These are phyloP conservation scores for Carallia pectinifolia DNA, from an alignment of 345 rosid genomes.

Conservation along the genomic window DNA sequence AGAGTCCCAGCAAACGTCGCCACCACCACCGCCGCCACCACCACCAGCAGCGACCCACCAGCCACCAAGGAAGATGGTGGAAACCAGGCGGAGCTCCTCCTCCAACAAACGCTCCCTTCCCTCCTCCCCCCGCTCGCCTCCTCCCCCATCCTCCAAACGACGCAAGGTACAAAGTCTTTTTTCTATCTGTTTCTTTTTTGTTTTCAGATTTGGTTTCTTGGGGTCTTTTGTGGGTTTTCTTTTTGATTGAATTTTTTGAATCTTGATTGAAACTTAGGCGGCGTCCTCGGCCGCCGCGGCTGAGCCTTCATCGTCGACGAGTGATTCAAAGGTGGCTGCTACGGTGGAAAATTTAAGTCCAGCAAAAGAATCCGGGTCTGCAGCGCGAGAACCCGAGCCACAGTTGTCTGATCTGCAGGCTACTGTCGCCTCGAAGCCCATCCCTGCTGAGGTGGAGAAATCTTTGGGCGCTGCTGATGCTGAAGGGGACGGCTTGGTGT, in stretches of 20 bases:
- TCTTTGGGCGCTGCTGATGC: slow-evolving; percentile 42
- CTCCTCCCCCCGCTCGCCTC: slow-evolving; percentile 49
- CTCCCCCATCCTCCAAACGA: slow-evolving; percentile 59
- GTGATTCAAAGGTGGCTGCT: slow-evolving; percentile 29
- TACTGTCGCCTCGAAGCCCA: slow-evolving; percentile 45
- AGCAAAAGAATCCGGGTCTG: slow-evolving; percentile 52
- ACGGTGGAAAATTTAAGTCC: slow-evolving; percentile 37
- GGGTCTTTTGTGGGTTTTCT: not conserved
- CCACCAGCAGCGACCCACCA: not conserved
- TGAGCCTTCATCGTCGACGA: slow-evolving; percentile 57
- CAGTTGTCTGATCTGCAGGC: slow-evolving; percentile 65
- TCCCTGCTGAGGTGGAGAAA: slow-evolving; percentile 36
- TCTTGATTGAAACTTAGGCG: slow-evolving; percentile 38
- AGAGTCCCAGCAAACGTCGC: too few relatives aligned
- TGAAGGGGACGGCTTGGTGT: slow-evolving; percentile 47
- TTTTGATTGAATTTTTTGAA: slow-evolving; percentile 27
- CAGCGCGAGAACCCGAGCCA: slow-evolving; percentile 53
- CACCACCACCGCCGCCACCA: not conserved
- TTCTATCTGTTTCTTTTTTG: not conserved
- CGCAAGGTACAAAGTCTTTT: slow-evolving; percentile 54
- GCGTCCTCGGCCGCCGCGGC: slow-evolving; percentile 23
- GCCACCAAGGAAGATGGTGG: slow-evolving; percentile 59
- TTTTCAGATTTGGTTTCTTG: not conserved
- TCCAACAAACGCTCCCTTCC: slow-evolving; percentile 72
- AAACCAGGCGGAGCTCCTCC: slow-evolving; percentile 87